Base-by-base conservation (phyloP, 495 filamentous ascomycete species). In the Echria macrotheca region DNA sequence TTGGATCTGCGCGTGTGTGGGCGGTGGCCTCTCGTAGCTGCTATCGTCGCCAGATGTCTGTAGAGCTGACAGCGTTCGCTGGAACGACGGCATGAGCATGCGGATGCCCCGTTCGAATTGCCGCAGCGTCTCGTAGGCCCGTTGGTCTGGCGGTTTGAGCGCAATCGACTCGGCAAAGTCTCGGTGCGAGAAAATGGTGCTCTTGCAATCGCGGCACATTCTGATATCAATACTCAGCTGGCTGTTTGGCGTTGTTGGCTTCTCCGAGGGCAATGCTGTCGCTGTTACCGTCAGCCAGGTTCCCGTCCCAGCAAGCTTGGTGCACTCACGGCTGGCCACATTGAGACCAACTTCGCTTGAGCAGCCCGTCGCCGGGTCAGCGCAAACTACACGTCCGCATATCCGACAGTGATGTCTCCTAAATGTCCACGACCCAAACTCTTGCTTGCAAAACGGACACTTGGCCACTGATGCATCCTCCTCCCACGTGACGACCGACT, bases 391-490 rank as follows among this genome's bases (percentile, higher is more conserved):
- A 46, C 82, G 77, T 25, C 93, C 93, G 57, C 93, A 98, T 63
- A 95, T 80, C 45, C 93, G 80, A 64, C 93, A 98, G 63, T 98
- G 93, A 63, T 97, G 94, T 48, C 93, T 76, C 59, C 93, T 79
- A 55, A 95, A 91, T 1, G 87, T 81, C 72, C 95, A 96, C 21
- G 78, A 81, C 1, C 87, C 80, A 66, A 98, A 98, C 44, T 95
- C 88, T 57, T 97, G 93, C 56, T 90, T 85, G 57, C 93, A 98
- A 56, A 95, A 93, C 2, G 93, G 94, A 53, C 93, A 98, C 38
- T 80, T 81, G 4, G 73, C 44, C 17, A 98, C 90, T 36, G 69
- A 79, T 0, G 84, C 75, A 68, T 97, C 94, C 39, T 97, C 93
- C 63, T 98, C 86, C 93, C 93, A 98, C 11, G 83, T 84, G 14